Evolutionary conservation across 352 stramenopile species (phyloP), one percentile per base, ranked within the genome.

Genomic region (Phytophthora uliginosa): DNA sequence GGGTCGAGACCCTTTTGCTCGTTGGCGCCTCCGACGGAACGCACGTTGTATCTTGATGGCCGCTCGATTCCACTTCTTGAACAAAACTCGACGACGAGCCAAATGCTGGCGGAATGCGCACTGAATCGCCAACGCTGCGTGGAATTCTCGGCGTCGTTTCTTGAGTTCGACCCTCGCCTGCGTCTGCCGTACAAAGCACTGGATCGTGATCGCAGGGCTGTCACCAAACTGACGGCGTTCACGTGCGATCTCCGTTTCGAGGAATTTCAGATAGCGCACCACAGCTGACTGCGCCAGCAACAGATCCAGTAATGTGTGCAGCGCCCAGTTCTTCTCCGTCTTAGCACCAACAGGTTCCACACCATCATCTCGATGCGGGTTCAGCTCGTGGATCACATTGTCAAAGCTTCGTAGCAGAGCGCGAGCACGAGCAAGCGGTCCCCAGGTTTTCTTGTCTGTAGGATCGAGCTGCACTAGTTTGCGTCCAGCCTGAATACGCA

Each of bases 41-140:
- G 83, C 83, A n/a, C 74, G 77, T 45, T 95, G 86, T 3, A 95
- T 63, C 40, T 61, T 81, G 26, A 81, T 59, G 0, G 86, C 83
- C 8, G 88, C 81, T n/a, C 69, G 77, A 7, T 66, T 83, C 78
- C 81, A 89, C 28, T 76, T 79, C 40, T 86, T 69, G 33, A 90
- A 91, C 3, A 87, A 71, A 2, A 74, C 20, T 13, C 60, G 74
- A 15, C 85, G 82, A 17, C 85, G 81, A 4, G 88, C 88, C 53
- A 95, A 79, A 52, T 87, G 74, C 54, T 94, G 86, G 0, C 88
- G 85, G 20, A 86, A 92, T 2, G 79, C 81, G 61, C 88, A 94
- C 66, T 95, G 86, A 54, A 95, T 89, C 5, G 58, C 47, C 7
- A 89, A 33, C 0, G 85, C 81, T 0, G 82, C 78, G 1, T 54